phyloP scores from a whole-genome alignment of 371 early-diverging fungal species.

The Encephalitozoon cuniculi region DNA sequence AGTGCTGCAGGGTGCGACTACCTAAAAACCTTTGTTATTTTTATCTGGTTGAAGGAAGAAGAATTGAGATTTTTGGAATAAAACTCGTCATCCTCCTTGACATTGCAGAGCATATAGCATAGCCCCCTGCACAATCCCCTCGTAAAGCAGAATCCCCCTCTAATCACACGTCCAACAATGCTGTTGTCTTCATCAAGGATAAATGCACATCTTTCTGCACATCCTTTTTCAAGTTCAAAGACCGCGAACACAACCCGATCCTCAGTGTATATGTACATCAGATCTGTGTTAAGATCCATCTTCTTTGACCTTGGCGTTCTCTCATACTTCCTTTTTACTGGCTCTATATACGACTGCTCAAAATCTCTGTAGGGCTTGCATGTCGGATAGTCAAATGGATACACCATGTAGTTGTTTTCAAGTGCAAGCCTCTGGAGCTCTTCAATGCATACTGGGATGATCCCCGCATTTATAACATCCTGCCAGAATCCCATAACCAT shows the following conservation, averaged over 20 bases:
- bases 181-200: conserved; percentile 16
- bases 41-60: neutral
- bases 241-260: neutral
- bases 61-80: conserved; percentile 15
- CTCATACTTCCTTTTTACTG: conserved; percentile 34
- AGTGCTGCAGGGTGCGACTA: too few species aligned
- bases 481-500: conserved; percentile 28
- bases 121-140: conserved; percentile 37
- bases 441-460: conserved; percentile 47
- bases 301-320: conserved; percentile 46
- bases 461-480: conserved; percentile 24
- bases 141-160: conserved; percentile 47
- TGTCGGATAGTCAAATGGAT: conserved; percentile 44
- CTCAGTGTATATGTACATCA: neutral
- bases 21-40: conserved; percentile 30
- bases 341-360: conserved; percentile 16
- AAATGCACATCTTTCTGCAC: conserved; percentile 14
- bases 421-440: conserved; percentile 50
- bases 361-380: conserved; percentile 11
- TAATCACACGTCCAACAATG: conserved; percentile 42
- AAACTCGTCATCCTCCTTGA: conserved; percentile 6
- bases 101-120: neutral
- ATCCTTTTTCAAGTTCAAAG: conserved; percentile 45
- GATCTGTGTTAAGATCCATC: neutral
- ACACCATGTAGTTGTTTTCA: conserved; percentile 42